Base-by-base conservation (phyloP, 352 stramenopile genomes). In the Phytophthora sansomeana region DNA sequence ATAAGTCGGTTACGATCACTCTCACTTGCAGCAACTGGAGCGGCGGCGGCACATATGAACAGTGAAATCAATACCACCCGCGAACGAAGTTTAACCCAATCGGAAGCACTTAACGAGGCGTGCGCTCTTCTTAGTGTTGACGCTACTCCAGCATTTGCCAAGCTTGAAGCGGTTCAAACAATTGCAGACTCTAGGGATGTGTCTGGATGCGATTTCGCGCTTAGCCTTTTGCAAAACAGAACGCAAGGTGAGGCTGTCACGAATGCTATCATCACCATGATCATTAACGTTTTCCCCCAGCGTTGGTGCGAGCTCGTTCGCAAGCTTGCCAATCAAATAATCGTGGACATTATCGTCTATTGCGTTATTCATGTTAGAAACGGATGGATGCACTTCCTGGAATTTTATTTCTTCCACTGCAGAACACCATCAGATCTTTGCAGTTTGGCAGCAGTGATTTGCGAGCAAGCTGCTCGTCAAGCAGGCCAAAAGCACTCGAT, bases 301-400 rank as follows among this genome's bases (percentile, higher is more conserved):
- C 76, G 75, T 43, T 82, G 70, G 38, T 48, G 67, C 14, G 49
- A 75, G 14, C 69, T 94, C 2, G 78, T 87, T 17, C 38, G 51
- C 43, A 82, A 69, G 26, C 70, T 92, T 35, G 72, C 73, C 6
- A 89, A 87, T 16, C 71, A 89, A 17, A 71, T 94, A 21, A 77
- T 90, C 26, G 71, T 85, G 10, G 83, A 93, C 30, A 83, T 93
- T 9, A 58, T 89, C 39, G 72, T 88, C 14, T 92, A 94, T 61
- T 90, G 78, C 47, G 69, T 93, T 6, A 58, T 93, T 16, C 63
- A 87, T 30, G 85, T 93, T 28, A 83, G 76, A 42, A 92, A 91
- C 35, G 88, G 88, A 1, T 96, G 88, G 88, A 81, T 93, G 62
- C 78, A 93, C 61, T 81, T 93, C 26, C 57, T 93, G 30, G 87